Conservation (phyloP, 495 filamentous ascomycete species). For the Penicillium roqueforti region DNA sequence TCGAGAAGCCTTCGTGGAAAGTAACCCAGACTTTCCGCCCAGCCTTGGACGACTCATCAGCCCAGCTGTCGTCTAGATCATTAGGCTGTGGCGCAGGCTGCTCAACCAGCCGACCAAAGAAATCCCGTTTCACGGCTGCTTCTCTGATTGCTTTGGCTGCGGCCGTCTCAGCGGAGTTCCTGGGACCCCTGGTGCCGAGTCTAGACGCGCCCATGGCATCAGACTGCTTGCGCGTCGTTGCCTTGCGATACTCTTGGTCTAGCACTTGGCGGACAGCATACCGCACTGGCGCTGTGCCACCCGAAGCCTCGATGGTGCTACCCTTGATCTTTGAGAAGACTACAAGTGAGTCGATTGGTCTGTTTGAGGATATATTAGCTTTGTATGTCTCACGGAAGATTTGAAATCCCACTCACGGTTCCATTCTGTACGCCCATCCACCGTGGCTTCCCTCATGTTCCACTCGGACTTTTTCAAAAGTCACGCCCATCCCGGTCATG, state of each 20-base stretch:
- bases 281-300: constrained; percentile 61
- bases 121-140: constrained; percentile 68
- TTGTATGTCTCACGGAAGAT: constrained; percentile 15
- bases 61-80: constrained; percentile 18
- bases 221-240: constrained; percentile 55
- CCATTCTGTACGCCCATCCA: constrained; percentile 89
- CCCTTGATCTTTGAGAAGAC: constrained; percentile 38
- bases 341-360: constrained; percentile 64
- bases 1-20: constrained; percentile 93
- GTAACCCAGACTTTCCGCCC: constrained; percentile 81
- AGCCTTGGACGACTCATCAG: constrained; percentile 33
- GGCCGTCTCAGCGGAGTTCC: constrained; percentile 21
- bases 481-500: constrained; percentile 73
- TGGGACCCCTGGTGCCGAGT: constrained; percentile 19
- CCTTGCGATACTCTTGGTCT: constrained; percentile 79
- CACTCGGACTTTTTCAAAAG: constrained; percentile 76
- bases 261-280: constrained; percentile 90
- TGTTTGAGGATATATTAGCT: constrained; percentile 28
- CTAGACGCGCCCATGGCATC: constrained; percentile 52
- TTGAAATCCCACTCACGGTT: constrained; percentile 61
- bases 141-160: constrained; percentile 21
- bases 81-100: constrained; percentile 34
- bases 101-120: constrained; percentile 75
- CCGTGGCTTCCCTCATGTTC: constrained; percentile 57
- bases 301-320: constrained; percentile 20